phyloP scores from a whole-genome alignment of 352 stramenopile species.

The Aphanomyces astaci region DNA sequence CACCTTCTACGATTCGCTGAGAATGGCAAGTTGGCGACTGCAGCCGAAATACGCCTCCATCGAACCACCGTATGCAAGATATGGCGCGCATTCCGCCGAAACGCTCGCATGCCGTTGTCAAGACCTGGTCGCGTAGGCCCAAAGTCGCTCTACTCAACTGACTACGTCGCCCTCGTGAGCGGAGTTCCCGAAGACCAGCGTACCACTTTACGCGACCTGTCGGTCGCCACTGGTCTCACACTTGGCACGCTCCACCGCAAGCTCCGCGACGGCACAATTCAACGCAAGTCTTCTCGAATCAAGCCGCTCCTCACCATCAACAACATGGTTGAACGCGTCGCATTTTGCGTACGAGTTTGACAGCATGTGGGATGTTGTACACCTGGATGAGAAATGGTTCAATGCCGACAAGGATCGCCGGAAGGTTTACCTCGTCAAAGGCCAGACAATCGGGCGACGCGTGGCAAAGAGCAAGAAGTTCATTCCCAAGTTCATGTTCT shows the following conservation, averaged over 20 bases:
- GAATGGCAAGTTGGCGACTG: background rate
- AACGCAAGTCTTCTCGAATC: background rate
- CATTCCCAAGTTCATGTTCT: conserved; percentile 34
- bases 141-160: background rate
- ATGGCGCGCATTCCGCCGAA: background rate
- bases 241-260: background rate
- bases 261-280: background rate
- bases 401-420: conserved; percentile 7
- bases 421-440: conserved; percentile 20
- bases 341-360: background rate
- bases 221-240: background rate
- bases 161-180: background rate
- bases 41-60: background rate
- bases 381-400: conserved; percentile 10
- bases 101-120: background rate
- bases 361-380: background rate
- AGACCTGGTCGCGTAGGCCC: background rate
- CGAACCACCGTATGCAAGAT: background rate
- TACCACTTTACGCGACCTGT: background rate
- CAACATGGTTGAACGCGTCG: background rate
- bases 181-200: background rate
- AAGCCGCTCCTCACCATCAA: background rate
- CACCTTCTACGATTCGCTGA: background rate
- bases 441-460: conserved; percentile 18
- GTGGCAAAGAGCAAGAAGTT: conserved; percentile 24